Percentiles rank a stretch among this genome's conserved stretches.
phyloP scores from a whole-genome alignment of 805 yeast genomes.

The Tetrapisispora phaffii region DNA sequence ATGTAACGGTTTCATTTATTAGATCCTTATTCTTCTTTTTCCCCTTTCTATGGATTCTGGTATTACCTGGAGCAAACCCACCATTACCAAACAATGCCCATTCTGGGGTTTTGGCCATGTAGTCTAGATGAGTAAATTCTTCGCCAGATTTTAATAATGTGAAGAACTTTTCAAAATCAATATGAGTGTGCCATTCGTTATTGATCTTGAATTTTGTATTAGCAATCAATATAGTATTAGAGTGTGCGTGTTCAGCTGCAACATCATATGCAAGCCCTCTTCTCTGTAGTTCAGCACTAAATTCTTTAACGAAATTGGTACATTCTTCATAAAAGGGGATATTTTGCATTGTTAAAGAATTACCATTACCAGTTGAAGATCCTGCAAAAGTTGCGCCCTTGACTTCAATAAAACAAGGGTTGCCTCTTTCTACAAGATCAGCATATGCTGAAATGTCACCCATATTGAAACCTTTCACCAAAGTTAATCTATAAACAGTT shows the following conservation, averaged over 20 bases:
- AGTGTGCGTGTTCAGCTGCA: slow-evolving; percentile 93
- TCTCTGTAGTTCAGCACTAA: slow-evolving; percentile 49
- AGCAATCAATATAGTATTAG: slow-evolving; percentile 84
- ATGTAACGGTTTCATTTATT: background rate
- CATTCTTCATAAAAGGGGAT: slow-evolving; percentile 93
- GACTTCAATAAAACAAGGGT: slow-evolving; percentile 81
- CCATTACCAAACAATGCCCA: slow-evolving; percentile 93
- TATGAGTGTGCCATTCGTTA: slow-evolving; percentile 81
- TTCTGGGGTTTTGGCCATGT: slow-evolving; percentile 67
- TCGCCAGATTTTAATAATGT: slow-evolving; percentile 53
- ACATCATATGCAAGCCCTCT: slow-evolving; percentile 69
- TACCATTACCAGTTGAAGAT: slow-evolving; percentile 70
- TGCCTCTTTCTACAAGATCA: slow-evolving; percentile 70
- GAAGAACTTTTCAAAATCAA: slow-evolving; percentile 70
- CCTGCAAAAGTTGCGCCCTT: slow-evolving; percentile 97
- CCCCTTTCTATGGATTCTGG: slow-evolving; percentile 43
- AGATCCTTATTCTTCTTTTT: slow-evolving; percentile 32
- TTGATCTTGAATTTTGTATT: slow-evolving; percentile 58
- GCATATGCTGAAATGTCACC: slow-evolving; percentile 73
- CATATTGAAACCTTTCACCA: slow-evolving; percentile 90
- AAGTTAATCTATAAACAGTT: slow-evolving; percentile 81
- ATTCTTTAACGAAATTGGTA: slow-evolving; percentile 54
- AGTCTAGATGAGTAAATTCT: slow-evolving; percentile 70
- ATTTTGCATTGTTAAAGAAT: slow-evolving; percentile 88
- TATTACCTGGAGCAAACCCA: slow-evolving; percentile 85